A percentile compares a stretch with the other conserved stretches of the same genome.
Evolutionary conservation across 805 yeast genomes (phyloP).

Genomic region (Monosporozyma unispora): DNA sequence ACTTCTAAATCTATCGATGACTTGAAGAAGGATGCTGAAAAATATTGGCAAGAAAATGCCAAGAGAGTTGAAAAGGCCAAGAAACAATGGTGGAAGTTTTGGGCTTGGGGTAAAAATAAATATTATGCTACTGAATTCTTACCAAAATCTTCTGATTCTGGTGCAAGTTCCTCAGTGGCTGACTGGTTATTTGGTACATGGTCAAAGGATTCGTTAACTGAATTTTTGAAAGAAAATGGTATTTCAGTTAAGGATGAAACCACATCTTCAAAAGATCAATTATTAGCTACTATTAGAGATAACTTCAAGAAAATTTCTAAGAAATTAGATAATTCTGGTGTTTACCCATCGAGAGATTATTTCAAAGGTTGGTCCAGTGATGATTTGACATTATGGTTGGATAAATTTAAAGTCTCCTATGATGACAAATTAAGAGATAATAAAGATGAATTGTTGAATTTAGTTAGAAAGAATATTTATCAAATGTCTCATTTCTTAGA

Average conservation of each 20-base stretch:
- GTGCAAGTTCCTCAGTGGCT: conserved; percentile 10
- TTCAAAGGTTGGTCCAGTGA: conserved; percentile 33
- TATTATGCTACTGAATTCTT: not conserved
- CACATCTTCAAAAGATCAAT: conserved; percentile 36
- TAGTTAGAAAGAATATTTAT: conserved; percentile 35
- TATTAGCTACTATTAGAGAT: conserved; percentile 38
- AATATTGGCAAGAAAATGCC: conserved; percentile 14
- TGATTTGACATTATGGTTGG: conserved; percentile 44
- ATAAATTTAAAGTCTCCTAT: conserved; percentile 34
- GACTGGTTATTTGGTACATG: conserved; percentile 49
- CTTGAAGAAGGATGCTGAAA: conserved; percentile 18
- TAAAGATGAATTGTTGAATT: conserved; percentile 36
- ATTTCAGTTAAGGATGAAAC: conserved; percentile 21
- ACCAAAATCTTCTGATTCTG: not conserved
- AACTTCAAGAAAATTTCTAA: conserved; percentile 35
- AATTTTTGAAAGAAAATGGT: conserved; percentile 42
- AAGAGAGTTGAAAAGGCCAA: conserved; percentile 5
- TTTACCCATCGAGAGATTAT: conserved; percentile 43
- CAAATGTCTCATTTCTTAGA: conserved; percentile 34
- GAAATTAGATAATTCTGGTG: conserved; percentile 32
- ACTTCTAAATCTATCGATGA: conserved; percentile 16
- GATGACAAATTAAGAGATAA: conserved; percentile 18
- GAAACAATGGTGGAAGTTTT: conserved; percentile 26
- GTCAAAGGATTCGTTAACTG: conserved; percentile 40
- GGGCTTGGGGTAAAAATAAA: conserved; percentile 11